A percentile compares a stretch with the other conserved stretches of the same genome.
phyloP scores from a whole-genome alignment of 352 stramenopile species.

The Globisporangium ultimum region DNA sequence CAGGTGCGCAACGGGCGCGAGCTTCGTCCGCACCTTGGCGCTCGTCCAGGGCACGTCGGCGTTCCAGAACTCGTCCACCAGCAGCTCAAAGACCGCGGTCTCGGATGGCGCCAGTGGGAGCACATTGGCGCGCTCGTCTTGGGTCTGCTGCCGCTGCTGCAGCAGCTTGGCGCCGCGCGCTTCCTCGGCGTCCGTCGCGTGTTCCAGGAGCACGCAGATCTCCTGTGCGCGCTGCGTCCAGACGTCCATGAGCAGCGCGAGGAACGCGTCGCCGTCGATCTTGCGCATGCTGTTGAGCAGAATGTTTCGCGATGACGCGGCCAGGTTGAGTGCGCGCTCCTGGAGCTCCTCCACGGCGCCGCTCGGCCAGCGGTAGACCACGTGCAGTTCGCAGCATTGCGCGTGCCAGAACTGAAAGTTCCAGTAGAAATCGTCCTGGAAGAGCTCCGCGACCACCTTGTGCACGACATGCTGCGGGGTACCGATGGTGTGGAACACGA shows the following conservation, averaged over 20 bases:
- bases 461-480: slow-evolving; percentile 52
- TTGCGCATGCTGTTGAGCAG: slow-evolving; percentile 58
- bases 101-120: slow-evolving; percentile 34
- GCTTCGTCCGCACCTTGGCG: slow-evolving; percentile 33
- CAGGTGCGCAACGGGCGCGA: slow-evolving; percentile 11
- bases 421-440: slow-evolving; percentile 75
- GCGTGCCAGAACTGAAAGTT: slow-evolving; percentile 72
- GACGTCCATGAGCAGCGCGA: slow-evolving; percentile 55
- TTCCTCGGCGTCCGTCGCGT: slow-evolving; percentile 58
- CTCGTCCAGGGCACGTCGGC: slow-evolving; percentile 50
- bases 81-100: slow-evolving; percentile 38
- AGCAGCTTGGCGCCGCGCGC: slow-evolving; percentile 21
- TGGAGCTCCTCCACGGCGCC: slow-evolving; percentile 57
- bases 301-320: slow-evolving; percentile 44
- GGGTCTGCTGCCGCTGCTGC: slow-evolving; percentile 28
- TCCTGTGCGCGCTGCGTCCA: slow-evolving; percentile 58
- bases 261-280: slow-evolving; percentile 72
- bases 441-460: slow-evolving; percentile 61
- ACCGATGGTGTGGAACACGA: slow-evolving; percentile 75
- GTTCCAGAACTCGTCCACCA: slow-evolving; percentile 73
- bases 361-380: slow-evolving; percentile 50
- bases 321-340: slow-evolving; percentile 38
- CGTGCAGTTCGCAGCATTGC: slow-evolving; percentile 52
- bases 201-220: slow-evolving; percentile 46
- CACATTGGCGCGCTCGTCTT: slow-evolving; percentile 38